Base-by-base conservation (phyloP, 2,329 filamentous ascomycete species). In the Claviceps spartinae region DNA sequence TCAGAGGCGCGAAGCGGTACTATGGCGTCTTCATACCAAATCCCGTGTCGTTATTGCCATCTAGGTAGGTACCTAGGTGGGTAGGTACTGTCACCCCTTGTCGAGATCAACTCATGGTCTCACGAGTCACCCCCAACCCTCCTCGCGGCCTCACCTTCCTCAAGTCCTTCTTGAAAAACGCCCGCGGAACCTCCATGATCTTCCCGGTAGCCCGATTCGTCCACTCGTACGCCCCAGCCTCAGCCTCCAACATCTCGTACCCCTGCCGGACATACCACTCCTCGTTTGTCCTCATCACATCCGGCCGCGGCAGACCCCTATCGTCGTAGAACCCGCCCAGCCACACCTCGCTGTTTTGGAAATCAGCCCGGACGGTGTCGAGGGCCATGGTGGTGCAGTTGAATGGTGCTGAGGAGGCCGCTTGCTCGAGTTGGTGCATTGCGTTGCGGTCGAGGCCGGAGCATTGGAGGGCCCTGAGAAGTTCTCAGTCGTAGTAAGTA, bases 391-490 rank as follows among this genome's bases (percentile, higher is more conserved):
- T 58, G 11, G 59, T 63, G n/a, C 60, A 64, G 50, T 61, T 60
- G 54, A 69, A 60, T 14, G 68, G 65, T 41, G 62, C 52, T 41
- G 55, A 53, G 8, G 61, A 51, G 14, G 66, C 65, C 51, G 67
- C 49, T 22, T 52, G 55, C 52, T 72, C 69, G 42, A 63, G 56
- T 38, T 62, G 57, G 4, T 56, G 58, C 66, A 72, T 72, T 34
- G 67, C 61, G 14, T 59, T 61, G 47, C 61, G 60, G 48, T 68
- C 68, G 22, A 67, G 61, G 5, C 69, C 69, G 38, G 61, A 58
- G 14, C 59, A 55, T 54, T 70, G 69, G 34, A 72, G 58, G 1
- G 62, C 62, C 50, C 61, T 63, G 9, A 13, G 18, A 18, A 18
- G 18, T 18, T 18, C 18, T 18, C 18, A 18, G n/a, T 41, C 9